Conservation (phyloP, 768 basidiomycete species). For the Mycena vulgaris region DNA sequence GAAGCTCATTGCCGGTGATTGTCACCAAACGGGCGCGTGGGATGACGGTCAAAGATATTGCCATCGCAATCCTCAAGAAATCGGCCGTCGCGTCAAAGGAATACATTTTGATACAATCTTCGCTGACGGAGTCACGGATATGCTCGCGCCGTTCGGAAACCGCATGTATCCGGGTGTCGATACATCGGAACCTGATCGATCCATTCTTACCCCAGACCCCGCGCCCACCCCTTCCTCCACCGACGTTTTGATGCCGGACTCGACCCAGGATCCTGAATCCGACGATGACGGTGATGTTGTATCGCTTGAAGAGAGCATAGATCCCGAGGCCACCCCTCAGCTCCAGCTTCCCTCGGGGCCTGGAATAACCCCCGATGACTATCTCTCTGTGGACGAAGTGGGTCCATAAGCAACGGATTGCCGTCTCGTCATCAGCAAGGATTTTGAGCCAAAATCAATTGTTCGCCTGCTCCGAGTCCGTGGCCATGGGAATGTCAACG, state of each 20-base stretch:
- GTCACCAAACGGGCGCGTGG: constrained; percentile 13
- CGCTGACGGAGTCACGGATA: constrained; percentile 2
- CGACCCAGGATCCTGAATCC: constrained; percentile 10
- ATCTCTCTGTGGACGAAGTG: constrained; percentile 12
- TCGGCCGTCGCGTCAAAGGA: background rate
- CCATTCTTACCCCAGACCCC: background rate
- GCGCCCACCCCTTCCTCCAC: background rate
- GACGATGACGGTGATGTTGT: constrained; percentile 39
- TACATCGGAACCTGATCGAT: background rate
- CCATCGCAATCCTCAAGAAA: background rate
- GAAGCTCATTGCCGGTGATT: background rate
- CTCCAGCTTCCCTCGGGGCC: constrained; percentile 16
- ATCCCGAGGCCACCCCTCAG: constrained; percentile 37
- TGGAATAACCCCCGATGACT: constrained; percentile 23
- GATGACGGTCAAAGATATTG: background rate
- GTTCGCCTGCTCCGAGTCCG: constrained; percentile 24
- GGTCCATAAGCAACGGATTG: constrained; percentile 24
- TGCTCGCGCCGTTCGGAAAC: constrained; percentile 1
- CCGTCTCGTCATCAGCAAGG: constrained; percentile 17
- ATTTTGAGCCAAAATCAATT: constrained; percentile 20
- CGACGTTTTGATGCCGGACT: background rate
- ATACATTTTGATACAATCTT: constrained; percentile 13
- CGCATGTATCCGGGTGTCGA: constrained; percentile 23
- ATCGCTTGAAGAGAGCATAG: constrained; percentile 46
- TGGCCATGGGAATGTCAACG: constrained; percentile 20